Conservation (phyloP, 2,329 filamentous ascomycete genomes). For the Leptographium radiaticola region DNA sequence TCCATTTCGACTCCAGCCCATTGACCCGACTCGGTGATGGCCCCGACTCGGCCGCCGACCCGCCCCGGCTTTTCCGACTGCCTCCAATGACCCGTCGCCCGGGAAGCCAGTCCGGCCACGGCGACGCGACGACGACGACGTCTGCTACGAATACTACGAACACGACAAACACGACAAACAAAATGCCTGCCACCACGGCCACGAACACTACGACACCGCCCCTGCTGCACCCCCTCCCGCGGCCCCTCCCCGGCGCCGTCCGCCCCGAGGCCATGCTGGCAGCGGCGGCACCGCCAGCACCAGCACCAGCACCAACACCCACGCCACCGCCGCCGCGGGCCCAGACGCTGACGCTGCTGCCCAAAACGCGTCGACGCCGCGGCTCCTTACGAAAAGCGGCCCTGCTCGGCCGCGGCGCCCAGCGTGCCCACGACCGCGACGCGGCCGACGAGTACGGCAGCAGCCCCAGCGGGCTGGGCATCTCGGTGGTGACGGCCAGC, state of each 20-base stretch:
- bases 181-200: no score
- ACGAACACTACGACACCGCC: neutral
- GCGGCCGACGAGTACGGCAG: neutral
- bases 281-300: neutral
- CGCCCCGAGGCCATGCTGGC: constrained; percentile 14
- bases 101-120: constrained; percentile 5
- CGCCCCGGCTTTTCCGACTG: no score
- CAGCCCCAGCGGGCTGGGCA: constrained; percentile 29
- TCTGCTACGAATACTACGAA: neutral
- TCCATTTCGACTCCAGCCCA: no score
- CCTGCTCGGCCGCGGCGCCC: constrained; percentile 60
- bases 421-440: constrained; percentile 36
- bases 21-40: no score
- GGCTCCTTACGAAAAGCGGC: constrained; percentile 82
- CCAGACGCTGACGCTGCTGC: constrained; percentile 13
- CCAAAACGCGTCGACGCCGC: constrained; percentile 55
- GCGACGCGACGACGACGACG: neutral
- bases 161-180: neutral
- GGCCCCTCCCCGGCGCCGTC: neutral
- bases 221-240: neutral
- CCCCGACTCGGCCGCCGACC: no score
- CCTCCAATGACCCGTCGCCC: neutral
- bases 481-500: constrained; percentile 19
- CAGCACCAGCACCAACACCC: neutral
- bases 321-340: neutral